Evolutionary conservation across 2,329 filamentous ascomycete genomes (phyloP).

Genomic region (Ophiocordyceps sinensis): DNA sequence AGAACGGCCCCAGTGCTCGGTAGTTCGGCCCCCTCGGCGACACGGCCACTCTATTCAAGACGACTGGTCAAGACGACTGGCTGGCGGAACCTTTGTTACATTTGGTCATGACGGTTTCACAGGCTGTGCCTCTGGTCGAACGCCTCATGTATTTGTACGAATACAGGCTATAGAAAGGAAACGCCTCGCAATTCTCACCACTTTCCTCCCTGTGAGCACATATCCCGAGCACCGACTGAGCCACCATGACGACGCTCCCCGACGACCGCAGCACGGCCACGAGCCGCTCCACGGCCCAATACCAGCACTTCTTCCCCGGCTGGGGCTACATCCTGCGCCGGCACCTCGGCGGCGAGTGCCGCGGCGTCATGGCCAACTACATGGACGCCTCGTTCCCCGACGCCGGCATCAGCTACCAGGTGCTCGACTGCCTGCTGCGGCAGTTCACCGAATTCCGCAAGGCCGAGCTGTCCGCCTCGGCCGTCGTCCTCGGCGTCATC

Average conservation of each 20-base stretch:
- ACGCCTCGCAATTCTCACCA: no score
- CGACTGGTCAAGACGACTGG: no score
- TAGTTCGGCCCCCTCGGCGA: no score
- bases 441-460: slow-evolving; percentile 10
- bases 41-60: no score
- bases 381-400: not conserved
- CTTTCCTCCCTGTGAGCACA: no score
- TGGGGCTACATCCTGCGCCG: not conserved
- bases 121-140: no score
- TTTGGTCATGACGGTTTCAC: no score
- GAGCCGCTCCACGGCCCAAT: not conserved
- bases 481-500: slow-evolving; percentile 9
- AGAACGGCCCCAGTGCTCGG: no score
- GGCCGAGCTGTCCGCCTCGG: slow-evolving; percentile 8
- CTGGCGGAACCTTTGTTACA: no score
- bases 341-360: not conserved
- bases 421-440: slow-evolving; percentile 8
- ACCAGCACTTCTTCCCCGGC: not conserved
- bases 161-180: no score
- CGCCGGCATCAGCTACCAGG: not conserved
- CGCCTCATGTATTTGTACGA: no score
- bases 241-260: not conserved
- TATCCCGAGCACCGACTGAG: no score
- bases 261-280: not conserved
- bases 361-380: not conserved